Evolutionary conservation across 169 alveolate genomes (phyloP), one percentile per base, ranked within the genome.

Genomic region (Plasmodium relictum): DNA sequence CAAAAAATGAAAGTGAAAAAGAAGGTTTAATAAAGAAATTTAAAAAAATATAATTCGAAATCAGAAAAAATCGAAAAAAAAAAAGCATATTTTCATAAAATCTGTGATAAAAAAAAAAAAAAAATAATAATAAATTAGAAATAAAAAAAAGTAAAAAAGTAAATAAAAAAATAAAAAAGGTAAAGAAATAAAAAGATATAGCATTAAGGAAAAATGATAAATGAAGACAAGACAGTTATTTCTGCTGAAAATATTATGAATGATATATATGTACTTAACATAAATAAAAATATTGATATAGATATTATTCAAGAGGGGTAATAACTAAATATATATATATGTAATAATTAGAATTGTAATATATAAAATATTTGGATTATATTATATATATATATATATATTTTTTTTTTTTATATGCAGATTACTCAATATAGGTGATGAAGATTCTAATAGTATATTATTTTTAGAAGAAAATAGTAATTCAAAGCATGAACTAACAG

Each of bases 231-330:
- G 66, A 31, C 54, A 16, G 37, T 50, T 26, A 24, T 76, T 22
- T 62, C 70, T 65, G 78, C 74, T 16, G 89, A 56, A 41, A 76
- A 76, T 31, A 44, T 76, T 42, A 26, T 76, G 69, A 68, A 76
- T 58, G 89, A 76, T n/a, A 76, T 76, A 24, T 65, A 70, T 26
- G 24, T 58, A 54, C 8, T 76, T 24, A 50, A 68, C 10, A 22
- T 66, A 62, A 76, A 39, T 22, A 76, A 48, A 68, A 66, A 76
- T 68, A 76, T 76, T 56, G 78, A 76, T 10, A 76, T 76, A 45
- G 89, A 76, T 44, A 76, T 76, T 39, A 76, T 76, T 41, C 89
- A 76, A 50, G 89, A 76, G 26, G 89, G 89, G 89, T 76, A 76
- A 69, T 44, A 44, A 48, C 58, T 48, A 12, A 2, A 48, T 2